These are phyloP conservation scores for Suhomyces faveliae DNA, from an alignment of 805 yeast genomes.

Conservation along the genomic window DNA sequence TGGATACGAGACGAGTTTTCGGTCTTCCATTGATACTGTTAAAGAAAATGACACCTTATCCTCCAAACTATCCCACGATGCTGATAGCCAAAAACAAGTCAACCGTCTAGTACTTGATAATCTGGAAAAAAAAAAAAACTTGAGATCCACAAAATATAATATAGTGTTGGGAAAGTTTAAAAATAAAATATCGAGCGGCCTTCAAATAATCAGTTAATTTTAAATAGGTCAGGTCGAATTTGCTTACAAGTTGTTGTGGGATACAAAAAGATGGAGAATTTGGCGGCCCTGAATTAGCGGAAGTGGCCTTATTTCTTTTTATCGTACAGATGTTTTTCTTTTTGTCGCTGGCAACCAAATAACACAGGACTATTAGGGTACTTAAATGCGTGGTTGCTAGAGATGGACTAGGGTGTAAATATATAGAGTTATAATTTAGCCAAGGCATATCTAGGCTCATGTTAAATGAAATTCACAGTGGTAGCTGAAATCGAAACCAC, in stretches of 20 bases:
- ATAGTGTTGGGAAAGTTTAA: not conserved
- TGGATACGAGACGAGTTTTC: conserved; percentile 1
- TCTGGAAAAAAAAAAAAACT: not conserved
- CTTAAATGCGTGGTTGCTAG: too few species aligned
- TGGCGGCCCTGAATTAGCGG: not conserved
- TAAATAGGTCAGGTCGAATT: not conserved
- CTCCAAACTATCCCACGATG: not conserved
- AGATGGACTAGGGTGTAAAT: not conserved
- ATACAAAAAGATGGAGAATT: not conserved
- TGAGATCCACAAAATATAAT: not conserved
- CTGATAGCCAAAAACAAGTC: not conserved
- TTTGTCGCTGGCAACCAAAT: not conserved
- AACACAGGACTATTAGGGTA: too few species aligned
- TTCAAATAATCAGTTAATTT: not conserved
- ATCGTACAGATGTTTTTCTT: not conserved
- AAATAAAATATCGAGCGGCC: not conserved
- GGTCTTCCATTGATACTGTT: conserved; percentile 3
- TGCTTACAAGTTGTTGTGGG: not conserved
- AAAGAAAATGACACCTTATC: not conserved
- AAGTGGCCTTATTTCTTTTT: not conserved
- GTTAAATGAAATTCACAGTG: not conserved
- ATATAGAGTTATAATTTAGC: not conserved
- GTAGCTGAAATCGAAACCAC: not conserved
- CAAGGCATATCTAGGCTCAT: not conserved
- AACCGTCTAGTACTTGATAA: not conserved